Evolutionary conservation across 495 filamentous ascomycete genomes (phyloP), one percentile per base, ranked within the genome.

Genomic region (Opeltia flavorubescens): DNA sequence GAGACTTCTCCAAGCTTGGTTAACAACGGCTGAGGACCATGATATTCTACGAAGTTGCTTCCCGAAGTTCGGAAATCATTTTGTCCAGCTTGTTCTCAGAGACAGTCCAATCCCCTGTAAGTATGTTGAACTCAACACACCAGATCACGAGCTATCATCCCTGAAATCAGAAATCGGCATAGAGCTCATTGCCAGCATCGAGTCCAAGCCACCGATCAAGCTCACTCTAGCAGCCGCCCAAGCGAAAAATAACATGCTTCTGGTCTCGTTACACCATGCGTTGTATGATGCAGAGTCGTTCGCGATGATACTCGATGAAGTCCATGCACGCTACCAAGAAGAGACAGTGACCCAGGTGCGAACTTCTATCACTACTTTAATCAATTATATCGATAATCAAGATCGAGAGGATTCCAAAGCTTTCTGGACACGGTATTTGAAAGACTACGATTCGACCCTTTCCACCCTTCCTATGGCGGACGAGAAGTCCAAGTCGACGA

Each of bases 251-350:
- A 26, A 55, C 3, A 50, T 56, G 27, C 42, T 59, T 5, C 41
- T 66, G 5, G 49, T 69, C 9, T 64, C 65, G 17, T 57, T 66
- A 27, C 58, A 47, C 61, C 89, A 96, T 56, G 85, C 77, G 5
- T 63, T 95, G 0, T 96, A 95, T 54, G 89, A 96, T 64, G 89
- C 83, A 1, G 83, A 75, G 54, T 89, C 85, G 45, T 69, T 94
- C 24, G 59, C 70, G 0, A 63, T 88, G 23, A 58, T 95, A 0
- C 62, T 95, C 13, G 62, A 69, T 4, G 62, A 68, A 20, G 66
- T 88, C 26, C 62, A 62, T 13, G 46, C 50, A 5, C 58, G 58
- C 26, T 77, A 77, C 44, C 42, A 41, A 7, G 33, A 18, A 1
- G 20, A 50, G 8, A 7, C 39, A 12, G 43, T 48, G n/a, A 50